Percentiles rank a stretch among this genome's conserved stretches.
These are phyloP conservation scores for Hansfordia pulvinata DNA, from an alignment of 2,329 filamentous ascomycete genomes.

Conservation along the genomic window DNA sequence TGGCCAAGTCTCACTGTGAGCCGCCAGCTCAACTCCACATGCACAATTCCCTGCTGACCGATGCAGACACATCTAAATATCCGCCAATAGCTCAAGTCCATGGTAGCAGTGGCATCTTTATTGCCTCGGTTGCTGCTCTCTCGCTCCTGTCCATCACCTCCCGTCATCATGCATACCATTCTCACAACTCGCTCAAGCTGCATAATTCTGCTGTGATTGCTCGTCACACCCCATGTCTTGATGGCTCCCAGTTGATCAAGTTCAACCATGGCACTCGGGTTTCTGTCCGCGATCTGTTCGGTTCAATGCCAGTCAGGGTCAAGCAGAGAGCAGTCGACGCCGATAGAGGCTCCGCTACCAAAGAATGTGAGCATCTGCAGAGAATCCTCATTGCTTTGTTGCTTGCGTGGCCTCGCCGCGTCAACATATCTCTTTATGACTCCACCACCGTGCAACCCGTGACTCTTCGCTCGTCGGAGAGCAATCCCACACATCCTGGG, in stretches of 20 bases:
- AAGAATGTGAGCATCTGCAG: conserved; percentile 52
- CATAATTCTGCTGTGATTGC: conserved; percentile 56
- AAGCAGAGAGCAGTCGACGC: conserved; percentile 55
- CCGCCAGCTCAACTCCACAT: no score
- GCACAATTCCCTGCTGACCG: conserved; percentile 4
- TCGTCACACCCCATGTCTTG: conserved; percentile 46
- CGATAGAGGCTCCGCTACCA: conserved; percentile 36
- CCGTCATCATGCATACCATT: conserved; percentile 43
- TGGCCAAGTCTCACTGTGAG: no score
- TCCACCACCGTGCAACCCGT: conserved; percentile 19
- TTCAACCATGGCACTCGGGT: conserved; percentile 62
- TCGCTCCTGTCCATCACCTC: conserved; percentile 70
- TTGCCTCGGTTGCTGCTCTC: conserved; percentile 62
- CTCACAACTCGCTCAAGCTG: conserved; percentile 51
- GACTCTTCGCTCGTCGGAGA: conserved; percentile 18
- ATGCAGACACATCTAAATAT: conserved; percentile 66
- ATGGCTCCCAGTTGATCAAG: conserved; percentile 39
- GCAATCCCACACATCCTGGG: conserved; percentile 1
- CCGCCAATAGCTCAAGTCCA: conserved; percentile 32
- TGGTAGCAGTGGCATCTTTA: conserved; percentile 60
- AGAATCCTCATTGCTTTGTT: conserved; percentile 47
- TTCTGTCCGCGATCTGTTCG: conserved; percentile 69
- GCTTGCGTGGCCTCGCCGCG: conserved; percentile 50
- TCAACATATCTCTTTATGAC: conserved; percentile 48
- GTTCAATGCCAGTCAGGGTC: conserved; percentile 78